These are phyloP conservation scores for Zygnema cylindricum DNA, from an alignment of 139 green algal genomes.

Conservation along the genomic window DNA sequence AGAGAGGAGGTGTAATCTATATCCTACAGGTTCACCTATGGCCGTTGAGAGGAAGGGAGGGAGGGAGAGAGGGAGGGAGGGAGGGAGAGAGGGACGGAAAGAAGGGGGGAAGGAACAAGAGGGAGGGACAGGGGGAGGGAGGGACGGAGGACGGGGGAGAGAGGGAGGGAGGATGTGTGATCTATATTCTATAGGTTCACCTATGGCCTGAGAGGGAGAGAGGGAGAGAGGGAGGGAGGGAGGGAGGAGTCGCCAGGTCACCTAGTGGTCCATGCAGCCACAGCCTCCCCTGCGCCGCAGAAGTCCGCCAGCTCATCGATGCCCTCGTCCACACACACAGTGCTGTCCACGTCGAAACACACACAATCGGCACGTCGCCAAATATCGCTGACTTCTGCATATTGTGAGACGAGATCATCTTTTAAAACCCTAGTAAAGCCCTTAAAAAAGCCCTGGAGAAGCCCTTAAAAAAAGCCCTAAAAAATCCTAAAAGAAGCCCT, in stretches of 20 bases:
- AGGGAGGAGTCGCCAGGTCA: too few species aligned
- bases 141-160: conserved; percentile 2
- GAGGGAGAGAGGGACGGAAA: not conserved
- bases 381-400: conserved; percentile 27
- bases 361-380: conserved; percentile 74
- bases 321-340: conserved; percentile 92
- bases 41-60: too few species aligned
- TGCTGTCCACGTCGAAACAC: conserved; percentile 97
- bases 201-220: conserved; percentile 61
- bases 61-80: not conserved
- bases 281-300: conserved; percentile 85
- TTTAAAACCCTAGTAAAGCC: not conserved
- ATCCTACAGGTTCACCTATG: too few species aligned
- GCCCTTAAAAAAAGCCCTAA: not conserved
- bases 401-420: not conserved
- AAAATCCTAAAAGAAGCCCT: not conserved
- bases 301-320: conserved; percentile 96
- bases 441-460: not conserved
- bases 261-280: conserved; percentile 81
- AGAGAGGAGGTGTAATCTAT: too few species aligned
- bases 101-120: not conserved
- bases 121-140: not conserved
- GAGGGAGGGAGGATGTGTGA: not conserved
- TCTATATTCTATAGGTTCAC: too few species aligned
- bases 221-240: conserved; percentile 28